Conservation (phyloP, 257 asterid genomes). For the Solanum medicagineum region DNA sequence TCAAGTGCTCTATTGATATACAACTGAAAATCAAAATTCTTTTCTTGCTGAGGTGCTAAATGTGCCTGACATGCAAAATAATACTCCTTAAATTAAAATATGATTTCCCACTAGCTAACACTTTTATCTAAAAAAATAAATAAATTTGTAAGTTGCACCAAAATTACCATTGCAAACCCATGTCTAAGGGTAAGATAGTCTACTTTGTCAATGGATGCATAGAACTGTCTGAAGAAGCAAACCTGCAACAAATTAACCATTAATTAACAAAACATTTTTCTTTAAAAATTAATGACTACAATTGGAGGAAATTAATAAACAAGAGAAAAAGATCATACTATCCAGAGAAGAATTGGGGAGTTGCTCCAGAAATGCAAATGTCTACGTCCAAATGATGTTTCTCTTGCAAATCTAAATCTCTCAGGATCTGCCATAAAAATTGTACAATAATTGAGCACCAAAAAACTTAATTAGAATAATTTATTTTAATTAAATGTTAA, state of each 20-base stretch:
- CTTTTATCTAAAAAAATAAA: neutral
- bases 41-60: neutral
- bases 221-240: constrained; percentile 15
- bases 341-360: constrained; percentile 12
- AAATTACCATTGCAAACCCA: neutral
- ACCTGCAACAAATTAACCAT: neutral
- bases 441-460: neutral
- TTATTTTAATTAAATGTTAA: neutral
- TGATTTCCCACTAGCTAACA: neutral
- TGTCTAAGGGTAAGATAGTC: constrained; percentile 10
- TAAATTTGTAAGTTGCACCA: neutral
- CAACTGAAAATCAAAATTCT: constrained; percentile 6
- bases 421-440: constrained; percentile 1
- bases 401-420: constrained; percentile 12
- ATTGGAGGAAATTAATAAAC: neutral
- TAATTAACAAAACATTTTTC: neutral
- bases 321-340: neutral
- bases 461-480: neutral
- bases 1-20: constrained; percentile 10
- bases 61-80: constrained; percentile 3
- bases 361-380: constrained; percentile 12
- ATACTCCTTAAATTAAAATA: neutral
- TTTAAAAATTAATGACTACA: neutral
- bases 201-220: constrained; percentile 2
- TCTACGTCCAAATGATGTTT: constrained; percentile 20